Conservation (phyloP, 2,329 filamentous ascomycete species). For the Neofusicoccum umdonicola region DNA sequence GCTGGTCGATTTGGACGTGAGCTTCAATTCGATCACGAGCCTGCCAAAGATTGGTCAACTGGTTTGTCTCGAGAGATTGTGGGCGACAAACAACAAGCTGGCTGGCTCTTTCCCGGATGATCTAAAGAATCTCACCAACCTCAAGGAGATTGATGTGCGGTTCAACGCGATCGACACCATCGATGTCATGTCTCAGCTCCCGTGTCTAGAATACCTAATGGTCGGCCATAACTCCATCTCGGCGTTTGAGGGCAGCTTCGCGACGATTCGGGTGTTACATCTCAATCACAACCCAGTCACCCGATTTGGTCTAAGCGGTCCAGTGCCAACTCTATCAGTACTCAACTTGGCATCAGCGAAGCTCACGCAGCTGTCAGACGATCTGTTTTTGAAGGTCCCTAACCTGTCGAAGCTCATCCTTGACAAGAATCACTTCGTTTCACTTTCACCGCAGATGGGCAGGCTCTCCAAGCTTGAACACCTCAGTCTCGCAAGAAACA, state of each 20-base stretch:
- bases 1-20: constrained; percentile 89
- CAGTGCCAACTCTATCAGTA: constrained; percentile 77
- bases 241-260: constrained; percentile 84
- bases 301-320: constrained; percentile 77
- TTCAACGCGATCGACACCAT: constrained; percentile 90
- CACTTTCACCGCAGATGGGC: constrained; percentile 80
- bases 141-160: constrained; percentile 90
- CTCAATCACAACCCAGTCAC: constrained; percentile 95
- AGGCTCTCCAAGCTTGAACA: constrained; percentile 80
- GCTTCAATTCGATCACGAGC: constrained; percentile 84
- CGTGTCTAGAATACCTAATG: constrained; percentile 81
- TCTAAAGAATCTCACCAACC: constrained; percentile 69
- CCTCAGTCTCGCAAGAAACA: constrained; percentile 92
- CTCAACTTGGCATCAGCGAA: constrained; percentile 91
- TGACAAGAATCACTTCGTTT: constrained; percentile 94
- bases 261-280: constrained; percentile 77
- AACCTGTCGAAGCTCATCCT: constrained; percentile 85
- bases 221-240: constrained; percentile 93
- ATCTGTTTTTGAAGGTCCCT: constrained; percentile 81
- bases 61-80: constrained; percentile 77
- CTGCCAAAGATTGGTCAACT: constrained; percentile 80
- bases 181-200: constrained; percentile 79
- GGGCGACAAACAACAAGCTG: constrained; percentile 93
- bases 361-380: constrained; percentile 80
- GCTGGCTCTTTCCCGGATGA: constrained; percentile 70